These are phyloP conservation scores for Reticulomyxa filosa DNA, from an alignment of 78 protist species.

Conservation along the genomic window DNA sequence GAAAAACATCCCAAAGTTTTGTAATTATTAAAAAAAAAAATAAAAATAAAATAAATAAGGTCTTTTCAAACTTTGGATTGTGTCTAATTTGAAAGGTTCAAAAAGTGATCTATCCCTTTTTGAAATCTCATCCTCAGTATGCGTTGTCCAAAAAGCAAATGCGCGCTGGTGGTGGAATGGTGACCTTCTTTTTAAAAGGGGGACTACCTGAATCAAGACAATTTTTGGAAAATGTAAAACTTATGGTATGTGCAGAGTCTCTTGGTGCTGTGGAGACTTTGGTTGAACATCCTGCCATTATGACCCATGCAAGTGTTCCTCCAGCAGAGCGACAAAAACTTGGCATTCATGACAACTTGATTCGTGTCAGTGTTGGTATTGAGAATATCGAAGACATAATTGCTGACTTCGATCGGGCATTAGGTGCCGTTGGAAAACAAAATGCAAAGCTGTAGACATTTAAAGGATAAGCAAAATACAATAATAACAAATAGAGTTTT, in stretches of 20 bases:
- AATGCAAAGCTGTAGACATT: too few relatives aligned
- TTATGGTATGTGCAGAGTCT: constrained; percentile 40
- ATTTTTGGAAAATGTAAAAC: constrained; percentile 31
- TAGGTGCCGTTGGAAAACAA: too few relatives aligned
- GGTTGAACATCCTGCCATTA: constrained; percentile 17
- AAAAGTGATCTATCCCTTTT: constrained; percentile 57
- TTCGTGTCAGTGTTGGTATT: neutral
- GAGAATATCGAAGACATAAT: neutral
- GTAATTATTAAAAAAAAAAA: too few relatives aligned
- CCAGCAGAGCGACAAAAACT: constrained; percentile 30
- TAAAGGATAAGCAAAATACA: too few relatives aligned
- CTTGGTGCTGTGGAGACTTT: constrained; percentile 47
- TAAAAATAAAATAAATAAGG: neutral
- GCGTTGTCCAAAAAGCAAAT: constrained; percentile 39
- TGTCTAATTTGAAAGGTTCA: too few relatives aligned
- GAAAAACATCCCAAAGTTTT: too few relatives aligned
- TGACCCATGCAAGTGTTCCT: constrained; percentile 66
- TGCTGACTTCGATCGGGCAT: neutral
- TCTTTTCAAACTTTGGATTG: too few relatives aligned
- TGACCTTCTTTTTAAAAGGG: constrained; percentile 39
- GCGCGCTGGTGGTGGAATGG: constrained; percentile 34
- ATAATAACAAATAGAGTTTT: too few relatives aligned
- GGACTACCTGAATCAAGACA: constrained; percentile 19
- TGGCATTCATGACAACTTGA: constrained; percentile 19
- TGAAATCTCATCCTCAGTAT: constrained; percentile 52